Evolutionary conservation across 257 asterid genomes (phyloP).

Genomic region (Cruciata laevipes): DNA sequence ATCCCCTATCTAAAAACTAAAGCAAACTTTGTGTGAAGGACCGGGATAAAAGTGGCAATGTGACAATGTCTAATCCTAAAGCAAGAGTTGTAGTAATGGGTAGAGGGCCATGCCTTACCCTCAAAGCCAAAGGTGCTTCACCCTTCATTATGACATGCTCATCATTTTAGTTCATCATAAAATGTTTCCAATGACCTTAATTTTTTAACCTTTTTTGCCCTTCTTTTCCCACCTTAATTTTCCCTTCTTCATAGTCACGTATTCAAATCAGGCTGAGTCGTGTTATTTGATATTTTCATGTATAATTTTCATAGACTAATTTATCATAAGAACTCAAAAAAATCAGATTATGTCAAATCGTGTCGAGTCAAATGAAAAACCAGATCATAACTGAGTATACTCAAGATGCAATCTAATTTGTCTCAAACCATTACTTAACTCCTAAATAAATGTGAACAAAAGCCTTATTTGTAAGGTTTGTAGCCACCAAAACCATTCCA

Average conservation of each 20-base stretch:
- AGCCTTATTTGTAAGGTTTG: neutral
- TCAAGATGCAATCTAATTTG: slow-evolving; percentile 3
- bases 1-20: neutral
- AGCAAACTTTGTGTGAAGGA: slow-evolving; percentile 15
- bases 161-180: slow-evolving; percentile 22
- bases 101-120: slow-evolving; percentile 32
- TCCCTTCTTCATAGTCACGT: neutral
- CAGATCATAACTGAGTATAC: too few relatives aligned
- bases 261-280: too few relatives aligned
- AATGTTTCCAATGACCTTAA: neutral
- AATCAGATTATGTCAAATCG: too few relatives aligned
- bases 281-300: too few relatives aligned
- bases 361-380: too few relatives aligned
- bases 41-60: slow-evolving; percentile 16
- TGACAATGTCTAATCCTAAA: slow-evolving; percentile 24
- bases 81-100: slow-evolving; percentile 34
- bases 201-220: slow-evolving; percentile 18
- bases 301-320: too few relatives aligned
- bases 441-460: neutral
- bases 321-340: too few relatives aligned
- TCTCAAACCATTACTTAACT: neutral
- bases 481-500: neutral
- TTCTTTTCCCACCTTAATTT: neutral
- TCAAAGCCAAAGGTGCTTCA: slow-evolving; percentile 28
- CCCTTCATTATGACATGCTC: slow-evolving; percentile 32